Percentiles rank a stretch among this genome's conserved stretches.
These are phyloP conservation scores for Parmelia sp. DNA, from an alignment of 495 filamentous ascomycete genomes.

Conservation along the genomic window DNA sequence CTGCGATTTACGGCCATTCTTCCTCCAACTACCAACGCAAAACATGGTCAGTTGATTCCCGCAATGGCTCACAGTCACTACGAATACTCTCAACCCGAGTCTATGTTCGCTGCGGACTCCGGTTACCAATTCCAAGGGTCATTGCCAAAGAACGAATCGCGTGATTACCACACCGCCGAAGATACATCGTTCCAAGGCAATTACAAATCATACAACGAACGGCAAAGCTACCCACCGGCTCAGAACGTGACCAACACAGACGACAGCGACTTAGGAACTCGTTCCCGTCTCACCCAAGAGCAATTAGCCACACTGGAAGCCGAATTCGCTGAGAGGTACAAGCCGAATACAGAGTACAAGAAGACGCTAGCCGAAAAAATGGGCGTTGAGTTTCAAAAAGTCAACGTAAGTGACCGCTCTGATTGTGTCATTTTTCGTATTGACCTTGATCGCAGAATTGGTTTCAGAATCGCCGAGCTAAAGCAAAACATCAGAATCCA, in stretches of 20 bases:
- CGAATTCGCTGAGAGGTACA: slow-evolving; percentile 68
- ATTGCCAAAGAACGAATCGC: slow-evolving; percentile 7
- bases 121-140: slow-evolving; percentile 26
- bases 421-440: slow-evolving; percentile 19
- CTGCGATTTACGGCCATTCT: neutral
- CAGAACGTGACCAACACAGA: slow-evolving; percentile 16
- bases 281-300: slow-evolving; percentile 70
- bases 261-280: slow-evolving; percentile 43
- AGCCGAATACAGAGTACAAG: slow-evolving; percentile 71
- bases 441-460: slow-evolving; percentile 56
- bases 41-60: slow-evolving; percentile 15
- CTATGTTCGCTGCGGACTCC: slow-evolving; percentile 12
- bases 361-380: slow-evolving; percentile 65
- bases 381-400: slow-evolving; percentile 64
- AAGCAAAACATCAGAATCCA: slow-evolving; percentile 71
- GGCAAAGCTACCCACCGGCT: slow-evolving; percentile 6
- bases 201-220: slow-evolving; percentile 10
- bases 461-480: slow-evolving; percentile 85
- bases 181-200: neutral
- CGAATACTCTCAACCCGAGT: slow-evolving; percentile 10
- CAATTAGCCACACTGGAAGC: slow-evolving; percentile 72
- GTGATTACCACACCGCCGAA: neutral
- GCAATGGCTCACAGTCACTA: slow-evolving; percentile 15
- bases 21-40: neutral
- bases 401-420: slow-evolving; percentile 55